These are phyloP conservation scores for Brassica balearica DNA, from an alignment of 441 rosid genomes.

Conservation along the genomic window DNA sequence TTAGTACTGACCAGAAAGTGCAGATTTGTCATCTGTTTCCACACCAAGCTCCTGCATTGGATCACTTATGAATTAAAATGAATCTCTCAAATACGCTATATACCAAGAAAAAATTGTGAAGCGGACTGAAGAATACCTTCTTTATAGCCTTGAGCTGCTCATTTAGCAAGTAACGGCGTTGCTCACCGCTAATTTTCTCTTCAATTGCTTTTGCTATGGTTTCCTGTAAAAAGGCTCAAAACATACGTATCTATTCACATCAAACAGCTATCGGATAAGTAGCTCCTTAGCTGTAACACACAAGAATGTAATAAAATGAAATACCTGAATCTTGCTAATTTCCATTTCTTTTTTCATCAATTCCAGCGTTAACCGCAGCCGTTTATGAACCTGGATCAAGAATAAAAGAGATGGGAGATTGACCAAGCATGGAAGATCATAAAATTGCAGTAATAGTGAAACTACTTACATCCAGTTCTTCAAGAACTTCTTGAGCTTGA, in stretches of 20 bases:
- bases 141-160: conserved; percentile 99
- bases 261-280: conserved; percentile 27
- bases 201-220: conserved; percentile 98
- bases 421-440: conserved; percentile 8
- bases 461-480: conserved; percentile 94
- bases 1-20: conserved; percentile 79
- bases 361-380: conserved; percentile 84
- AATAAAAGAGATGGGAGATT: conserved; percentile 25
- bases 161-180: conserved; percentile 95
- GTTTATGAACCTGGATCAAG: conserved; percentile 76
- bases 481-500: conserved; percentile 93
- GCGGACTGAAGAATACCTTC: conserved; percentile 59
- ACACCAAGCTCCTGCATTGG: conserved; percentile 86
- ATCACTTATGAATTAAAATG: conserved; percentile 10
- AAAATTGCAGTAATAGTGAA: conserved; percentile 12
- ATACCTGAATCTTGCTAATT: conserved; percentile 96
- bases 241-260: conserved; percentile 25
- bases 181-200: conserved; percentile 98
- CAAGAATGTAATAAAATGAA: conserved; percentile 11
- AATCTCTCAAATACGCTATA: conserved; percentile 23
- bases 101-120: conserved; percentile 6
- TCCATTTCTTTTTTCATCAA: conserved; percentile 97
- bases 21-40: conserved; percentile 99
- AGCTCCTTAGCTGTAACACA: conserved; percentile 1
- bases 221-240: conserved; percentile 60